Conservation (phyloP, 306 rosid species). For the Prunus padus region DNA sequence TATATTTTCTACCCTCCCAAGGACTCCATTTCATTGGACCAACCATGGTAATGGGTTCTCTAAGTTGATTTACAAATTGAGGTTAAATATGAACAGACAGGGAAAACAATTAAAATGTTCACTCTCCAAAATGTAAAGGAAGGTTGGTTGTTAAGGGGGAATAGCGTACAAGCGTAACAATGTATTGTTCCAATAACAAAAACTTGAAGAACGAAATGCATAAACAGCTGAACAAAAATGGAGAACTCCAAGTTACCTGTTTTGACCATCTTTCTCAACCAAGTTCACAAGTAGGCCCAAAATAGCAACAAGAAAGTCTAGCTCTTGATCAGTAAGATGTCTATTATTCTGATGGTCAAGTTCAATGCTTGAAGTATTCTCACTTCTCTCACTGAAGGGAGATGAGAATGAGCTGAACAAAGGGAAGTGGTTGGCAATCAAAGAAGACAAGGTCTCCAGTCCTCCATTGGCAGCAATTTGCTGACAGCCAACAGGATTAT, state of each 20-base stretch:
- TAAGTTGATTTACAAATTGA: not conserved
- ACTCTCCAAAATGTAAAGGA: not conserved
- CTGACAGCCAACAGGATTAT: slow-evolving; percentile 86
- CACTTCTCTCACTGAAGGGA: slow-evolving; percentile 43
- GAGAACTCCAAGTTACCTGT: slow-evolving; percentile 56
- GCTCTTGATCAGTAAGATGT: slow-evolving; percentile 76
- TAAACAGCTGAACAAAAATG: not conserved
- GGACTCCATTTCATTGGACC: not conserved
- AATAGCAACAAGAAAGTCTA: slow-evolving; percentile 96
- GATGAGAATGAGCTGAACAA: slow-evolving; percentile 56
- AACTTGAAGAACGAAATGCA: not conserved
- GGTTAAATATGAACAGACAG: not conserved
- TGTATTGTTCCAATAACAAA: not conserved
- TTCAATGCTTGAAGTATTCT: slow-evolving; percentile 33
- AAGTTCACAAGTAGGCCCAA: slow-evolving; percentile 95
- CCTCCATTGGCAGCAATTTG: slow-evolving; percentile 90
- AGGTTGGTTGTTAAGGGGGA: not conserved
- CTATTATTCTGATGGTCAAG: slow-evolving; percentile 45
- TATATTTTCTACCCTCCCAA: not conserved
- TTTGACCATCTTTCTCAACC: slow-evolving; percentile 84
- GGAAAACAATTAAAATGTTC: not conserved
- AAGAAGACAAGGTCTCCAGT: slow-evolving; percentile 77
- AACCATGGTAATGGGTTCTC: not conserved
- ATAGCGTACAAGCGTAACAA: not conserved
- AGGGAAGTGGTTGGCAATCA: slow-evolving; percentile 92